Evolutionary conservation across 2,329 filamentous ascomycete genomes (phyloP).

Genomic region (Colletotrichum tropicale): DNA sequence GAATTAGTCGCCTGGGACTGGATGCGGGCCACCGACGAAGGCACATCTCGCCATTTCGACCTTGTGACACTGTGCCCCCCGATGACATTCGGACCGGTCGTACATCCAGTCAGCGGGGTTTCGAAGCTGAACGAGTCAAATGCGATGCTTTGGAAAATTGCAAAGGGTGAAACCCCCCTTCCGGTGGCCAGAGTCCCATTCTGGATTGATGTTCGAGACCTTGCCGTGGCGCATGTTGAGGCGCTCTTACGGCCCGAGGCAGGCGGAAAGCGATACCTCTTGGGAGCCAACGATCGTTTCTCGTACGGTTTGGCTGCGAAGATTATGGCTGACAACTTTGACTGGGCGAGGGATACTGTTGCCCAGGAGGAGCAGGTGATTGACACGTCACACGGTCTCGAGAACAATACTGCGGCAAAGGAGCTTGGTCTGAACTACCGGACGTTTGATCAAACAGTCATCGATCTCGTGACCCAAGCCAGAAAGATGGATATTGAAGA

Average conservation of each 20-base stretch:
- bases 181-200: constrained; percentile 43
- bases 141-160: constrained; percentile 43
- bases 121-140: constrained; percentile 47
- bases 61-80: constrained; percentile 50
- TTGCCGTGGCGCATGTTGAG: constrained; percentile 48
- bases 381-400: constrained; percentile 43
- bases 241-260: constrained; percentile 40
- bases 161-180: constrained; percentile 36
- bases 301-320: constrained; percentile 48
- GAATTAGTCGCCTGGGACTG: constrained; percentile 39
- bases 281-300: constrained; percentile 46
- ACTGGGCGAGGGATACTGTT: constrained; percentile 34
- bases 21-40: constrained; percentile 27
- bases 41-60: constrained; percentile 38
- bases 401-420: constrained; percentile 41
- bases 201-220: constrained; percentile 52
- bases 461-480: constrained; percentile 34
- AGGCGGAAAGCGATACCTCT: constrained; percentile 43
- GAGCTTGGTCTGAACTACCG: constrained; percentile 44
- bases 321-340: constrained; percentile 45
- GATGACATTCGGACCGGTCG: constrained; percentile 49
- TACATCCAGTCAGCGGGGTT: constrained; percentile 38
- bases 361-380: constrained; percentile 35
- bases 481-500: constrained; percentile 23
- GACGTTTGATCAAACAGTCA: constrained; percentile 37